Conservation (phyloP, 768 basidiomycete genomes). For the Inosperma sp. region DNA sequence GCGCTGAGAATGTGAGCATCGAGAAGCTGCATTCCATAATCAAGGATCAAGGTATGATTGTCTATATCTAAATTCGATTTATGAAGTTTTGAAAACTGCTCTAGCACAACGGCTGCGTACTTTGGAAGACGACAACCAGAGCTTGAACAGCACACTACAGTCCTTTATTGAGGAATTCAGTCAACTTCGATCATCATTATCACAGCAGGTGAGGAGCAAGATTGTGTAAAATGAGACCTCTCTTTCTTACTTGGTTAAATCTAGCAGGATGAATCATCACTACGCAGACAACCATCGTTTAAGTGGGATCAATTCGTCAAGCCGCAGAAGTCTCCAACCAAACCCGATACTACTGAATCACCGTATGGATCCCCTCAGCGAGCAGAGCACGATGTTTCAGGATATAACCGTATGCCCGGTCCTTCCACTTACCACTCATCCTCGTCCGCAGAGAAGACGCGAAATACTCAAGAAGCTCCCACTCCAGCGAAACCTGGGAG, state of each 20-base stretch:
- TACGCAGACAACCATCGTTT: conserved; percentile 75
- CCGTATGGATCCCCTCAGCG: conserved; percentile 78
- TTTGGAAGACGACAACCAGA: conserved; percentile 77
- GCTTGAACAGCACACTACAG: conserved; percentile 58
- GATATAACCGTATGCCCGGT: conserved; percentile 34
- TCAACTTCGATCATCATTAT: conserved; percentile 34
- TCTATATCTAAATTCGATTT: not conserved
- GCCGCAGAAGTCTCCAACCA: conserved; percentile 76
- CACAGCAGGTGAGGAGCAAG: conserved; percentile 34
- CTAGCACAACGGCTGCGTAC: conserved; percentile 62
- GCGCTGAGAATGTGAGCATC: conserved; percentile 44
- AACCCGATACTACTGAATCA: conserved; percentile 61
- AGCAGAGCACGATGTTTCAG: conserved; percentile 61
- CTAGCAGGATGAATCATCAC: conserved; percentile 40
- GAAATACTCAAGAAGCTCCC: conserved; percentile 29
- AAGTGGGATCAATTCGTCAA: conserved; percentile 85
- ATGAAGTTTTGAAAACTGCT: not conserved
- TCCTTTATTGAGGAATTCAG: conserved; percentile 65
- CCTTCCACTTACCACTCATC: conserved; percentile 17
- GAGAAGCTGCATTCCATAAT: conserved; percentile 65
- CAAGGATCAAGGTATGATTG: conserved; percentile 63
- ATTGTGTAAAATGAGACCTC: not conserved
- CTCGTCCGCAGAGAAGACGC: conserved; percentile 30
- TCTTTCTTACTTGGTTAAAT: conserved; percentile 11
- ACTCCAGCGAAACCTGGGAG: conserved; percentile 44